Evolutionary conservation across 495 filamentous ascomycete species (phyloP).

Genomic region (Eremomyces bilateralis): DNA sequence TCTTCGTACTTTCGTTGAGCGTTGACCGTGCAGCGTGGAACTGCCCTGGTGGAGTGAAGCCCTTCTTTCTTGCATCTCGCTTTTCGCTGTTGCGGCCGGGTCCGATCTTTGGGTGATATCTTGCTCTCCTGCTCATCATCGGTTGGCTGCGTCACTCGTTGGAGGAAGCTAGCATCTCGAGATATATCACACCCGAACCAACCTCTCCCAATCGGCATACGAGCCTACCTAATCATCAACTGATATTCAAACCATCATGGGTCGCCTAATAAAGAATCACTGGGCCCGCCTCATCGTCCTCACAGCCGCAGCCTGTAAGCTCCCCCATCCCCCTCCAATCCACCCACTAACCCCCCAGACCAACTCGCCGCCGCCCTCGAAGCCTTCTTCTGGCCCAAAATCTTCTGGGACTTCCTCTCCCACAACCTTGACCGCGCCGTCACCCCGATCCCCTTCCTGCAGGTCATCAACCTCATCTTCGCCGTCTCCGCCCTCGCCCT

Average conservation of each 20-base stretch:
- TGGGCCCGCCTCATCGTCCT: conserved; percentile 86
- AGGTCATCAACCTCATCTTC: conserved; percentile 86
- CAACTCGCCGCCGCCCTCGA: conserved; percentile 69
- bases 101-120: too few species aligned
- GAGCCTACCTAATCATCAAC: too few species aligned
- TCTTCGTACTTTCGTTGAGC: too few species aligned
- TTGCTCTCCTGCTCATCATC: too few species aligned
- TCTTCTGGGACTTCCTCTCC: conserved; percentile 94
- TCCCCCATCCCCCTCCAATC: conserved; percentile 1
- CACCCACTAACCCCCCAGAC: conserved; percentile 31
- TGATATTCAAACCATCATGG: conserved; percentile 68
- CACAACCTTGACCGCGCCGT: conserved; percentile 75
- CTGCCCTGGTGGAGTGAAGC: too few species aligned
- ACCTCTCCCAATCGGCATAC: too few species aligned
- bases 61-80: too few species aligned
- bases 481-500: conserved; percentile 60
- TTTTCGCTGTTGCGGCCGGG: too few species aligned
- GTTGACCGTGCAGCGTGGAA: too few species aligned
- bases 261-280: conserved; percentile 96
- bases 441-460: conserved; percentile 69
- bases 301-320: conserved; percentile 64
- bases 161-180: too few species aligned
- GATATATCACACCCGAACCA: too few species aligned
- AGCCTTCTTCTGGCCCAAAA: conserved; percentile 96
- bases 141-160: too few species aligned